Evolutionary conservation across 345 rosid species (phyloP), one percentile per base, ranked within the genome.

Genomic region (Arabis alpina): DNA sequence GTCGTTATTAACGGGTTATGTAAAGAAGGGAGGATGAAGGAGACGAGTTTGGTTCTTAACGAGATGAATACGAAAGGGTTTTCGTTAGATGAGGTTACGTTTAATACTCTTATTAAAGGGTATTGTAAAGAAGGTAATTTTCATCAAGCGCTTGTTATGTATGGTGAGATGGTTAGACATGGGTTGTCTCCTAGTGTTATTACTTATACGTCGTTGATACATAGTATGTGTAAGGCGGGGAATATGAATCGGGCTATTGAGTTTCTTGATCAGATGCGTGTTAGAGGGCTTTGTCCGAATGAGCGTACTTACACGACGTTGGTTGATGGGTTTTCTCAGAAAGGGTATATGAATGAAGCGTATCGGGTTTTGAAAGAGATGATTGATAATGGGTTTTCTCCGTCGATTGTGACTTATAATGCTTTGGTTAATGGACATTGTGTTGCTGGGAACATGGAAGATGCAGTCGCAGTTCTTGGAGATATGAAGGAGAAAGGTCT

Each of bases 321-420:
- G 77, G 82, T 92, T 19, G 83, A 90, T 75, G 98, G 98, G 49
- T 92, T 92, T 77, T 83, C 85, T 0, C 96, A 88, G 61, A 68
- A 70, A 55, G 96, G 98, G 19, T 70, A 68, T 66, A 43, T 88
- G 85, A 76, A 84, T 57, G 88, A 87, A 79, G 93, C 98, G 0
- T 85, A 76, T 59, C 51, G 80, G 19, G 64, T 88, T 57, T 37
- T 90, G 76, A 73, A 70, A 61, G 89, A 90, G 72, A 92, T 92
- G 98, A 61, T 12, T 48, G 67, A 53, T 47, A 72, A 80, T 5
- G 93, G 98, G 57, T 90, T 88, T 77, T 54, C 71, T 12, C 98
- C 96, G 12, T 85, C 98, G 3, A 30, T 92, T 63, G 89, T 92
- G 61, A 92, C 98, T 47, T 90, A 90, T 69, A 92, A 92, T 70